Evolutionary conservation across 176 grass and related monocot species (phyloP), one percentile per base, ranked within the genome.

Genomic region (Puya raimondii): DNA sequence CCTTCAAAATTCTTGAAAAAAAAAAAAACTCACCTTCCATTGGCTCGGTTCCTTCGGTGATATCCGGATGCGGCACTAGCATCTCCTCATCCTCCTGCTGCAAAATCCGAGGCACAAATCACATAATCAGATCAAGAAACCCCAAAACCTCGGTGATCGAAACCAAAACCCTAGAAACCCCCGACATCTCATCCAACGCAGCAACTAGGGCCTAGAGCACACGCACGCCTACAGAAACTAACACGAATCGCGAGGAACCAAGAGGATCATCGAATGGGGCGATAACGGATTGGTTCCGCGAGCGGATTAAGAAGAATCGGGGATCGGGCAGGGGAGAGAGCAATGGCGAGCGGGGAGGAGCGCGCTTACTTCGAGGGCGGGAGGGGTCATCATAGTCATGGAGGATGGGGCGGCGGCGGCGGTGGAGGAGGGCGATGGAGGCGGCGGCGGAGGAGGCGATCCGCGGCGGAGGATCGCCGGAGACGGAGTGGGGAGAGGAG

Each of bases 41-140:
- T 17, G 66, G 66, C 75, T 77, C 65, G 9, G 75, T 52, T 17
- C 75, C 75, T 13, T 50, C 65, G 11, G 53, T 49, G 53, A 69
- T 59, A 52, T 69, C 75, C 75, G 67, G 75, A 47, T 69, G 75
- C 42, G 75, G 75, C 10, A 77, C 75, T 17, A 77, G 20, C 42
- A 69, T 77, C 66, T 77, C 75, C 13, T 77, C 75, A 21, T 69
- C 75, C 29, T 69, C 75, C 50, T 77, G 75, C 66, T 77, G 65
- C 66, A 50, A 49, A 77, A 69, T 49, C 29, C 49, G 8, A 63
- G n/a, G 75, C 65, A 59, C 33, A 61, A 63, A 77, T 77, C 75
- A 77, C 33, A 48, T 42, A 16, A 4, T 67, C 64, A 76, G 49
- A 76, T 76, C 42, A 27, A 77, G 11, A 16, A 59, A 69, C 66